These are phyloP conservation scores for Populus ilicifolia DNA, from an alignment of 345 rosid genomes.

Conservation along the genomic window DNA sequence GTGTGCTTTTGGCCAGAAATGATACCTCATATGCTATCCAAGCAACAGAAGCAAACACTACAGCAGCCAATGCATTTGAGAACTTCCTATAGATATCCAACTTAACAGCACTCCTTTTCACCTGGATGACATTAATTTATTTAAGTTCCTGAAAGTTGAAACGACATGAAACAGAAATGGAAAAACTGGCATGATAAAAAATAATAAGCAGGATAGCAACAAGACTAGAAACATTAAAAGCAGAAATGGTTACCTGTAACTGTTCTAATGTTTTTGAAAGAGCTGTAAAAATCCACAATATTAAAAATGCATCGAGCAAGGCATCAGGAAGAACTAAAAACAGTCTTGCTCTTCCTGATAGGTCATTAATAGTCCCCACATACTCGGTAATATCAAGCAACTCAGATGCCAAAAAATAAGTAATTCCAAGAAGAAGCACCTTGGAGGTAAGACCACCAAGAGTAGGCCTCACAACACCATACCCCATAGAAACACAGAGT, in stretches of 20 bases:
- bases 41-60: conserved; percentile 79
- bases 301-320: conserved; percentile 88
- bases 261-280: conserved; percentile 82
- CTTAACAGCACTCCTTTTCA: conserved; percentile 76
- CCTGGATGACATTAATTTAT: conserved; percentile 37
- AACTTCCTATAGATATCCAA: conserved; percentile 91
- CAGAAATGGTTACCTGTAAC: conserved; percentile 56
- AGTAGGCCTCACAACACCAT: conserved; percentile 93
- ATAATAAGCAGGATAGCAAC: not conserved
- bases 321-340: conserved; percentile 90
- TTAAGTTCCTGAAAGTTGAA: not conserved
- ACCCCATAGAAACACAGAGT: conserved; percentile 90
- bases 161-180: not conserved
- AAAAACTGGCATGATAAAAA: not conserved
- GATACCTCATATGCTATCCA: conserved; percentile 93
- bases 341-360: conserved; percentile 86
- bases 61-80: conserved; percentile 76
- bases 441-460: conserved; percentile 96
- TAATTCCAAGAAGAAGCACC: conserved; percentile 79
- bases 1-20: not conserved
- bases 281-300: conserved; percentile 88
- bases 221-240: not conserved
- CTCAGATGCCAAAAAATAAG: conserved; percentile 91
- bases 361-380: conserved; percentile 82
- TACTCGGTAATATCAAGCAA: conserved; percentile 78